phyloP scores from a whole-genome alignment of 345 rosid genomes.

The Salix dunnii region DNA sequence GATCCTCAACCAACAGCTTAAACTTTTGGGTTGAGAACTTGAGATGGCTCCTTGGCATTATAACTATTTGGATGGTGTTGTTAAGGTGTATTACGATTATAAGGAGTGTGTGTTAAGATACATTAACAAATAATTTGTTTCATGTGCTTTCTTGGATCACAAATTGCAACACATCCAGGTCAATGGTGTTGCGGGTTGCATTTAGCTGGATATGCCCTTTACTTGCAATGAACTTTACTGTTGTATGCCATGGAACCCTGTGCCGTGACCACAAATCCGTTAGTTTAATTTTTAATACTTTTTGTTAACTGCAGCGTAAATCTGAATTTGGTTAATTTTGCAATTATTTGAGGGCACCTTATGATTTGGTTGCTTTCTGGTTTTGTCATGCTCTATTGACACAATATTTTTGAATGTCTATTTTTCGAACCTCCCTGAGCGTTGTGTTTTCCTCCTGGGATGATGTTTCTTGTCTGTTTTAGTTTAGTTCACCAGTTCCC shows the following conservation, averaged over 20 bases:
- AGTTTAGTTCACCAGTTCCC: not conserved
- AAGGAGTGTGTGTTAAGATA: not conserved
- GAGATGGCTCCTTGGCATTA: no score
- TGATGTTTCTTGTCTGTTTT: not conserved
- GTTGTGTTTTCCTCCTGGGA: not conserved
- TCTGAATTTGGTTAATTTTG: not conserved
- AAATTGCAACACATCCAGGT: not conserved
- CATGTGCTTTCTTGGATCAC: not conserved
- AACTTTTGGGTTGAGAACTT: no score
- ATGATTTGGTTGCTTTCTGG: not conserved
- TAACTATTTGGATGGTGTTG: not conserved
- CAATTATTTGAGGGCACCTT: not conserved
- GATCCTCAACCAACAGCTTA: no score
- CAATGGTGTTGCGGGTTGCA: not conserved
- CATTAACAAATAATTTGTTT: not conserved
- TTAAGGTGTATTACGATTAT: not conserved
- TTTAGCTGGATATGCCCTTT: not conserved
- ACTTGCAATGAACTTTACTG: not conserved
- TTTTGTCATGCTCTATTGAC: not conserved
- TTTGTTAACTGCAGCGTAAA: not conserved
- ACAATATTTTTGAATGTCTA: no score
- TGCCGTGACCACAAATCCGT: not conserved
- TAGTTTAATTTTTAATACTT: not conserved
- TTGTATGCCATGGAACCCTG: not conserved
- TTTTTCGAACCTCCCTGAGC: not conserved